Conservation (phyloP, 768 basidiomycete genomes). For the Rhizopogon vesiculosus region DNA sequence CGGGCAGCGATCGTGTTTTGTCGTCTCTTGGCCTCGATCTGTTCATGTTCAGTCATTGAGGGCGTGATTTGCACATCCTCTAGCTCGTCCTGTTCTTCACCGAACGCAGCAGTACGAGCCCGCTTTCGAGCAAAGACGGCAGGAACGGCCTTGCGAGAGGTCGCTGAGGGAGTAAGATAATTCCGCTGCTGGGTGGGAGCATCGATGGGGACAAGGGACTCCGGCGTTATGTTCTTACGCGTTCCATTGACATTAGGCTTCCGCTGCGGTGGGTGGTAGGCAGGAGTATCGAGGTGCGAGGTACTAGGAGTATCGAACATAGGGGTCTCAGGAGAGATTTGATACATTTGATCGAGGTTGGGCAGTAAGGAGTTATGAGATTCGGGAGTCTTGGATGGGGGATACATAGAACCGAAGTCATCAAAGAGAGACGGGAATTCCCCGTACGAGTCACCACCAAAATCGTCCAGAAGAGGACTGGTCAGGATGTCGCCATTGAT, state of each 20-base stretch:
- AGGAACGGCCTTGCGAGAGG: slow-evolving; percentile 77
- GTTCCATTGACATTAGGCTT: slow-evolving; percentile 54
- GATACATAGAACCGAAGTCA: slow-evolving; percentile 15
- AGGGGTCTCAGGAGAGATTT: slow-evolving; percentile 50
- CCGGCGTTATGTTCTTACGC: slow-evolving; percentile 64
- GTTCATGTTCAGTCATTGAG: slow-evolving; percentile 53
- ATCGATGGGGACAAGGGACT: slow-evolving; percentile 59
- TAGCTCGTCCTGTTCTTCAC: slow-evolving; percentile 48
- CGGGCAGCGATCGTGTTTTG: slow-evolving; percentile 87
- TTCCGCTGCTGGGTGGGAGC: slow-evolving; percentile 78
- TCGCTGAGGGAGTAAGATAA: slow-evolving; percentile 68
- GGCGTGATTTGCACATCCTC: slow-evolving; percentile 37
- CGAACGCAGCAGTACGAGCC: slow-evolving; percentile 41
- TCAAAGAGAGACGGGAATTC: slow-evolving; percentile 29
- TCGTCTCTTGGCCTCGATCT: slow-evolving; percentile 73
- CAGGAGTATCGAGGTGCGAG: slow-evolving; percentile 20
- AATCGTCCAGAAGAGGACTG: slow-evolving; percentile 36
- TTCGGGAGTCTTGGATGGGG: slow-evolving; percentile 10
- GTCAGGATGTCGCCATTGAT: slow-evolving; percentile 35
- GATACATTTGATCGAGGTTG: slow-evolving; percentile 35
- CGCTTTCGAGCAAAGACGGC: slow-evolving; percentile 67
- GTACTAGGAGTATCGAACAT: slow-evolving; percentile 34
- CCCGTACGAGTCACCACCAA: slow-evolving; percentile 27
- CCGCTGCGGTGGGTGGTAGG: slow-evolving; percentile 25
- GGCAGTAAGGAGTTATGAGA: slow-evolving; percentile 10